Evolutionary conservation across 306 rosid genomes (phyloP).

Genomic region (Casuarina cunninghamiana): DNA sequence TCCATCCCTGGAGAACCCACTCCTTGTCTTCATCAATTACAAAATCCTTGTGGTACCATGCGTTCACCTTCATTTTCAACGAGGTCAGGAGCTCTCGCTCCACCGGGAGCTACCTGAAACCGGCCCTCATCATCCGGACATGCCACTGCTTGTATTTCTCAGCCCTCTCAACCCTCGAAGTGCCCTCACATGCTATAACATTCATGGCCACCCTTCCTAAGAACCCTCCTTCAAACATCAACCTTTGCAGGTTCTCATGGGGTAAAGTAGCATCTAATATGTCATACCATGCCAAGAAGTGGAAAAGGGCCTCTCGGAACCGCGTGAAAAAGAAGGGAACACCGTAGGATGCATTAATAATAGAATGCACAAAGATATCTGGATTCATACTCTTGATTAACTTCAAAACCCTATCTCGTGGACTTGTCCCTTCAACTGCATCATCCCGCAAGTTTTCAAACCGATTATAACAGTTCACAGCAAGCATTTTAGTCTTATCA

Average conservation of each 20-base stretch:
- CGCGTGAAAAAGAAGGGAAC: slow-evolving; percentile 1
- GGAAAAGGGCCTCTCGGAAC: not conserved
- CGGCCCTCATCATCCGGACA: not conserved
- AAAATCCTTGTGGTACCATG: not conserved
- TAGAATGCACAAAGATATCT: slow-evolving; percentile 18
- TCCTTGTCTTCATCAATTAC: too few species aligned
- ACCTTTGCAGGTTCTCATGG: too few species aligned
- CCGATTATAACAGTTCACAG: slow-evolving; percentile 16
- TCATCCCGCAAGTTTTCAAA: slow-evolving; percentile 25
- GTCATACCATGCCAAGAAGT: not conserved
- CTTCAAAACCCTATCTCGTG: slow-evolving; percentile 16
- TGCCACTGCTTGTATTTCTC: not conserved
- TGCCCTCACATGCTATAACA: not conserved
- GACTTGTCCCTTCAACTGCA: slow-evolving; percentile 24
- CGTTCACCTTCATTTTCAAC: not conserved
- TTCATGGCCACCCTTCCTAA: not conserved
- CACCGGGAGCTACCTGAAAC: not conserved
- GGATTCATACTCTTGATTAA: slow-evolving; percentile 27
- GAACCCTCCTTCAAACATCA: not conserved
- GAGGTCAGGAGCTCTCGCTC: not conserved
- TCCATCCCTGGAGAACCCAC: too few species aligned
- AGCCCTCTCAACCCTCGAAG: slow-evolving; percentile 1
- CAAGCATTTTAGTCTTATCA: slow-evolving; percentile 19
- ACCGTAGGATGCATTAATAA: slow-evolving; percentile 10
- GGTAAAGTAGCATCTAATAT: not conserved